A percentile compares a stretch with the other conserved stretches of the same genome.
Evolutionary conservation across 257 asterid genomes (phyloP).

Genomic region (Paulownia fortunei): DNA sequence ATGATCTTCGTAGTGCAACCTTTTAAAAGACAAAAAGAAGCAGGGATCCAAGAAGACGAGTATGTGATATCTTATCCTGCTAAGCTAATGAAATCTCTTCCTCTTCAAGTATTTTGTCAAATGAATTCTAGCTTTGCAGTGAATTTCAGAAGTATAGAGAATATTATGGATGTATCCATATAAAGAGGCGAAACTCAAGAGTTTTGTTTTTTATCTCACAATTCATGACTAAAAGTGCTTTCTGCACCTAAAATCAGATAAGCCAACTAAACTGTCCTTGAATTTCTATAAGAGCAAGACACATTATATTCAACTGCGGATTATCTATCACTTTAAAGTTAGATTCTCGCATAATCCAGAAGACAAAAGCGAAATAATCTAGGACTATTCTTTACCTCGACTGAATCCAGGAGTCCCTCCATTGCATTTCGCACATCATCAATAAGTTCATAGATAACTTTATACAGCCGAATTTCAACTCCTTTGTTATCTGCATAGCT

Average conservation of each 20-base stretch:
- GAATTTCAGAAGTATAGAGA: background rate
- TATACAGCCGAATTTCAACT: conserved; percentile 84
- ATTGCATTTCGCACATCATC: conserved; percentile 91
- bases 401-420: conserved; percentile 95
- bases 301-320: background rate
- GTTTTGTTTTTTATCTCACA: background rate
- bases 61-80: background rate
- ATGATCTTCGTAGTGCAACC: conserved; percentile 18
- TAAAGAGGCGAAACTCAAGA: background rate
- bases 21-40: background rate
- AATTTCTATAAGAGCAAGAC: background rate
- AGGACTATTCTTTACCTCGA: conserved; percentile 64
- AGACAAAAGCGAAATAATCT: background rate
- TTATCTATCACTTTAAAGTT: background rate
- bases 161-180: background rate
- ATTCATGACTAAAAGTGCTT: background rate
- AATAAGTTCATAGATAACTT: conserved; percentile 91
- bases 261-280: background rate
- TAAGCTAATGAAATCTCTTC: background rate
- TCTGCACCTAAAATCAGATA: background rate
- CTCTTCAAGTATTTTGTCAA: background rate
- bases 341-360: background rate
- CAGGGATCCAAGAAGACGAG: background rate
- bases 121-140: background rate
- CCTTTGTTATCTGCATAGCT: conserved; percentile 70